These are phyloP conservation scores for Cafeteria roenbergensis DNA, from an alignment of 108 stramenopile species.

Conservation along the genomic window DNA sequence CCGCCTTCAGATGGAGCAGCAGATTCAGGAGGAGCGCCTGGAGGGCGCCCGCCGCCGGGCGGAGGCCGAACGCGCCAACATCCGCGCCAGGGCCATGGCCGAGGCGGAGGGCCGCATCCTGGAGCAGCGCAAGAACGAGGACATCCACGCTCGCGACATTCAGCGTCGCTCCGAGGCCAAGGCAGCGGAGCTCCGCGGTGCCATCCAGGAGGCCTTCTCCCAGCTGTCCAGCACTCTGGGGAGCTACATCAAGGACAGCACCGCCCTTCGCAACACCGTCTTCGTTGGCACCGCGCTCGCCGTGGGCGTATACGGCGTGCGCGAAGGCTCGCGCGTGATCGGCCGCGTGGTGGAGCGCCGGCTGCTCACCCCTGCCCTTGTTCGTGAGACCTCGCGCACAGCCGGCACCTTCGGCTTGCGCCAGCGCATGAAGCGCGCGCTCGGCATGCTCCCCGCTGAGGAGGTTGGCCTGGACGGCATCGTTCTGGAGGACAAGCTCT, in stretches of 20 bases:
- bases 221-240: conserved; percentile 5
- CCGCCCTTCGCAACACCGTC: conserved; percentile 14
- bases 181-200: background rate
- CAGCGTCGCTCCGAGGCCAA: conserved; percentile 13
- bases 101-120: conserved; percentile 52
- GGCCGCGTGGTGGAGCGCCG: conserved; percentile 34
- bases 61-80: conserved; percentile 13
- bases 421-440: conserved; percentile 38
- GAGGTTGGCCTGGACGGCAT: conserved; percentile 60
- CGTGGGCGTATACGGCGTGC: conserved; percentile 61
- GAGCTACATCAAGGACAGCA: conserved; percentile 17
- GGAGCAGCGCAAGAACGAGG: conserved; percentile 63
- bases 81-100: conserved; percentile 31
- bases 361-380: conserved; percentile 86
- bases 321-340: conserved; percentile 3
- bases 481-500: conserved; percentile 66
- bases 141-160: conserved; percentile 30
- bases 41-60: conserved; percentile 21
- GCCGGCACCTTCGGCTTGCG: conserved; percentile 49
- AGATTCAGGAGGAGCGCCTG: conserved; percentile 16
- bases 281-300: conserved; percentile 57
- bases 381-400: conserved; percentile 79
- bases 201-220: conserved; percentile 5
- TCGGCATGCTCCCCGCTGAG: conserved; percentile 54
- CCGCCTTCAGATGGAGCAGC: conserved; percentile 23